phyloP scores from a whole-genome alignment of 495 filamentous ascomycete genomes.

The Penicillium desertorum region DNA sequence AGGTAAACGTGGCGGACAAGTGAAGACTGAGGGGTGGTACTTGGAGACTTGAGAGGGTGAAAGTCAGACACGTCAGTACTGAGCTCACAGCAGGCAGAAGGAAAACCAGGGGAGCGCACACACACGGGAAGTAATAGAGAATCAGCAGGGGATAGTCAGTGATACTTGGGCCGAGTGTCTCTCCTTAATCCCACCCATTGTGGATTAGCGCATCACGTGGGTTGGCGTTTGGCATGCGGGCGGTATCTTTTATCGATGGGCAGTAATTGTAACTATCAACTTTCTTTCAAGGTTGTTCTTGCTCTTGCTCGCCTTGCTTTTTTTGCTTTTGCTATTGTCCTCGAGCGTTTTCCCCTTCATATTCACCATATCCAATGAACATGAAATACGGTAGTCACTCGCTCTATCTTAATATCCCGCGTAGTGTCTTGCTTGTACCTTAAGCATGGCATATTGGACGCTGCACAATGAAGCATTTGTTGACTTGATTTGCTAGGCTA shows the following conservation, averaged over 20 bases:
- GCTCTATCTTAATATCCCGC: background rate
- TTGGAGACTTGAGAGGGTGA: background rate
- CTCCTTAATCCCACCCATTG: slow-evolving; percentile 20
- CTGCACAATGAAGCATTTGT: background rate
- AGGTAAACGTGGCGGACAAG: slow-evolving; percentile 26
- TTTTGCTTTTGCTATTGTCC: background rate
- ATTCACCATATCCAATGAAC: background rate
- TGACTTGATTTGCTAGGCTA: slow-evolving; percentile 1
- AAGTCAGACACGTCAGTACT: slow-evolving; percentile 2
- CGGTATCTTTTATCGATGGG: slow-evolving; percentile 4
- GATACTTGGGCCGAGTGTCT: slow-evolving; percentile 33
- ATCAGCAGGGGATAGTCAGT: slow-evolving; percentile 30
- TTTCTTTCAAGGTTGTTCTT: background rate
- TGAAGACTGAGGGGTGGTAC: slow-evolving; percentile 10
- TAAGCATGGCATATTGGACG: background rate
- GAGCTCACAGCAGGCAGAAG: slow-evolving; percentile 3
- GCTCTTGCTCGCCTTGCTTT: background rate
- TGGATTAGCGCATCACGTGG: slow-evolving; percentile 37
- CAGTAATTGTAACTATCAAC: slow-evolving; percentile 3
- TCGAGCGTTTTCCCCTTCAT: background rate
- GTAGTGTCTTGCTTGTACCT: background rate
- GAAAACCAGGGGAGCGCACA: slow-evolving; percentile 23
- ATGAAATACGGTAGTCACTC: background rate
- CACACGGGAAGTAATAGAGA: slow-evolving; percentile 26
- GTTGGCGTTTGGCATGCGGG: slow-evolving; percentile 16